A percentile compares a stretch with the other conserved stretches of the same genome.
phyloP scores from a whole-genome alignment of 805 yeast species.

The Gaillardinia entomophila region DNA sequence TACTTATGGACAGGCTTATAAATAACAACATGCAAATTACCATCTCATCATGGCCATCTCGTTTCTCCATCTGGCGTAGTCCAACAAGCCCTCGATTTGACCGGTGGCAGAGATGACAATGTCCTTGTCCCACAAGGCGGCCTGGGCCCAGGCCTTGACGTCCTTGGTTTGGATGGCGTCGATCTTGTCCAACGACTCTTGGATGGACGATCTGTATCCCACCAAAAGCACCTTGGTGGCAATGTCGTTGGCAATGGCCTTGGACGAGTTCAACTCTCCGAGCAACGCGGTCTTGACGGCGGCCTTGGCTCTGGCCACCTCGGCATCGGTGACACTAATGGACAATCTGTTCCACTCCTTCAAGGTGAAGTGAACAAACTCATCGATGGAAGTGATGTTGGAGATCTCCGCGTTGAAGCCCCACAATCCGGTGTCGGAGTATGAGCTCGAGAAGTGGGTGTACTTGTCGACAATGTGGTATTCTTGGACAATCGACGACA shows the following conservation, averaged over 20 bases:
- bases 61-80: slow-evolving; percentile 81
- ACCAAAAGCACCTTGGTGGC: slow-evolving; percentile 54
- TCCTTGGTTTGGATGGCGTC: slow-evolving; percentile 58
- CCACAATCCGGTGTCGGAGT: slow-evolving; percentile 79
- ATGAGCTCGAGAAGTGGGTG: slow-evolving; percentile 66
- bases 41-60: slow-evolving; percentile 86
- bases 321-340: slow-evolving; percentile 67
- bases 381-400: slow-evolving; percentile 60
- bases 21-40: slow-evolving; percentile 16
- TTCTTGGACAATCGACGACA: slow-evolving; percentile 63
- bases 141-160: slow-evolving; percentile 69
- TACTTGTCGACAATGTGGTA: slow-evolving; percentile 69
- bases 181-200: slow-evolving; percentile 54
- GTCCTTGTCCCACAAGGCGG: slow-evolving; percentile 76
- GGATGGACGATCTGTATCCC: slow-evolving; percentile 58
- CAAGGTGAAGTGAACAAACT: slow-evolving; percentile 71
- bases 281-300: slow-evolving; percentile 61
- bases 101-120: slow-evolving; percentile 80
- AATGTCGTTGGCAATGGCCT: slow-evolving; percentile 48
- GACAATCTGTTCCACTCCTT: slow-evolving; percentile 87
- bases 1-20: neutral
- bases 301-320: slow-evolving; percentile 73
- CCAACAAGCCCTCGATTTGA: slow-evolving; percentile 78
- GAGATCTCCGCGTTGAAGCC: slow-evolving; percentile 68
- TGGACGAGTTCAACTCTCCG: slow-evolving; percentile 41